Percentiles rank a stretch among this genome's conserved stretches.
These are phyloP conservation scores for Taphrina pruni DNA, from an alignment of 1,139 yeast species.

Conservation along the genomic window DNA sequence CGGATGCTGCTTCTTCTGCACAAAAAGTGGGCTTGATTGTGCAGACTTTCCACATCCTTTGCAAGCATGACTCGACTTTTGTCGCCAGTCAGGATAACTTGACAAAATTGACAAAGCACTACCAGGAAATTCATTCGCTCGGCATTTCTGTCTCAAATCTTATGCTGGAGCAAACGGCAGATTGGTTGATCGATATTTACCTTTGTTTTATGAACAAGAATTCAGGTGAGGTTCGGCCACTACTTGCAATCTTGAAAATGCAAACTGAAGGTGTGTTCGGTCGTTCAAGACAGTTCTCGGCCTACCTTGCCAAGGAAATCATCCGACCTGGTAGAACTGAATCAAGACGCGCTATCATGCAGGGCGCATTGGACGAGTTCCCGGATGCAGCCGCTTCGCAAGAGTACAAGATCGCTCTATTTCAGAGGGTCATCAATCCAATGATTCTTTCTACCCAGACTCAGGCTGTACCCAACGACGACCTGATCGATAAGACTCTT, in stretches of 20 bases:
- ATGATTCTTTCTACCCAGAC: conserved; percentile 27
- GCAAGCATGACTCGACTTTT: background rate
- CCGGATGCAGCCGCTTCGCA: background rate
- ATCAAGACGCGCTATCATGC: background rate
- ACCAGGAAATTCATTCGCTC: conserved; percentile 2
- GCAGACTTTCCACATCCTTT: conserved; percentile 1
- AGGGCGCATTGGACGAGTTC: conserved; percentile 5
- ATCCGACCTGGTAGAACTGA: background rate
- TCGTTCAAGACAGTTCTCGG: background rate
- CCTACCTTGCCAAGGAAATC: conserved; percentile 4
- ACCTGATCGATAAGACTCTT: conserved; percentile 57
- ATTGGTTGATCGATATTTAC: conserved; percentile 11
- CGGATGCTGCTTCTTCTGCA: background rate
- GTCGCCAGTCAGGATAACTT: conserved; percentile 9
- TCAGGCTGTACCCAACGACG: background rate
- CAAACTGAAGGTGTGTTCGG: conserved; percentile 6
- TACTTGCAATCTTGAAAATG: conserved; percentile 1
- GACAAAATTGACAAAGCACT: conserved; percentile 6
- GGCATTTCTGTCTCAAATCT: background rate
- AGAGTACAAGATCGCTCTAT: conserved; percentile 29
- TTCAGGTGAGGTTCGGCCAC: conserved; percentile 1
- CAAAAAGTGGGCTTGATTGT: conserved; percentile 15
- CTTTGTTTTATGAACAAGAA: background rate
- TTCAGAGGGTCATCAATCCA: conserved; percentile 38
- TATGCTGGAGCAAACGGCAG: conserved; percentile 6